phyloP scores from a whole-genome alignment of 2,329 filamentous ascomycete species.

The Alternaria viburni region DNA sequence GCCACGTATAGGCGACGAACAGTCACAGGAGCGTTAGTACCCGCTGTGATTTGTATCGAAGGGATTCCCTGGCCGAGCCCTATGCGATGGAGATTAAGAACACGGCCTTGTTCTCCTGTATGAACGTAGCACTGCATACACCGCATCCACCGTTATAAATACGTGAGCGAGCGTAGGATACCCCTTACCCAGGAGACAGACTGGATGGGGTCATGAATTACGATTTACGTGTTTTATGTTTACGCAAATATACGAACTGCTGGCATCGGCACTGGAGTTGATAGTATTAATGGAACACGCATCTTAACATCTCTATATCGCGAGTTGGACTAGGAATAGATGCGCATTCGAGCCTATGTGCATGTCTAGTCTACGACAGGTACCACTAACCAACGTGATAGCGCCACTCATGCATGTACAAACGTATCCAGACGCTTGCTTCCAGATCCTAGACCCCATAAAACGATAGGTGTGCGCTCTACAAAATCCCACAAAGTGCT shows the following conservation, averaged over 20 bases:
- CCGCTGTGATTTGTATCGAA: neutral
- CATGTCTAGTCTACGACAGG: neutral
- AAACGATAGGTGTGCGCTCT: neutral
- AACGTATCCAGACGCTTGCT: neutral
- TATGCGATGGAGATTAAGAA: neutral
- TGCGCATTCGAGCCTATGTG: neutral
- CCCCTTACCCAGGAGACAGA: neutral
- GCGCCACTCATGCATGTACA: neutral
- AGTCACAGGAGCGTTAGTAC: constrained; percentile 17
- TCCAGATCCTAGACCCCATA: neutral
- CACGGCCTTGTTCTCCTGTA: neutral
- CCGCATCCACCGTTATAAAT: neutral
- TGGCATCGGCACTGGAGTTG: neutral
- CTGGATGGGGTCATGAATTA: constrained; percentile 2
- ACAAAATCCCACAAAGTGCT: neutral
- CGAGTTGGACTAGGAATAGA: neutral
- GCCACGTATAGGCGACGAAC: constrained; percentile 48
- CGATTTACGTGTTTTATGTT: constrained; percentile 4
- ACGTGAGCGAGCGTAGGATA: neutral
- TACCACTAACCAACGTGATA: neutral
- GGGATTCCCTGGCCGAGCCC: neutral
- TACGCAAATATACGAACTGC: neutral
- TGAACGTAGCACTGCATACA: neutral
- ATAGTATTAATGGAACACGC: neutral
- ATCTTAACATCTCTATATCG: neutral